These are phyloP conservation scores for Coemansia sp. DNA, from an alignment of 192 early-diverging fungal species.

Conservation along the genomic window DNA sequence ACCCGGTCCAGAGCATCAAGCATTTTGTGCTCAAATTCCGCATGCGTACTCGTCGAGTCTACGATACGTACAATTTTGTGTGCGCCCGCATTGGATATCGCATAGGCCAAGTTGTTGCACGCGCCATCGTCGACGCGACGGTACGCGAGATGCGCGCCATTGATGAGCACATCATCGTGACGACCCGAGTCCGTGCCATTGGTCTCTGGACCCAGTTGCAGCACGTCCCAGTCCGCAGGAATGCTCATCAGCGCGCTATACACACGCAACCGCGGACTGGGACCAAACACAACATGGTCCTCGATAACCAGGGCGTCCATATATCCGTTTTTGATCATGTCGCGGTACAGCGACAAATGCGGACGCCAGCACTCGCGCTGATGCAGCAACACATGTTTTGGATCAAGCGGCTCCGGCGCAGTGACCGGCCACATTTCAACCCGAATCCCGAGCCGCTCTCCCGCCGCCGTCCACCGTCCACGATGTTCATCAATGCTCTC, in stretches of 20 bases:
- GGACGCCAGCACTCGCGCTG: slow-evolving; percentile 56
- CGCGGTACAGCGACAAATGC: slow-evolving; percentile 42
- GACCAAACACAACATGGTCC: slow-evolving; percentile 46
- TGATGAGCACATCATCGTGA: slow-evolving; percentile 45
- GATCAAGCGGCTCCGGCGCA: slow-evolving; percentile 32
- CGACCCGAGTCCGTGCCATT: slow-evolving; percentile 51
- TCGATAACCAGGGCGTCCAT: slow-evolving; percentile 52
- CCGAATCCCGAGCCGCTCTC: slow-evolving; percentile 25
- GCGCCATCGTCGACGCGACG: slow-evolving; percentile 52
- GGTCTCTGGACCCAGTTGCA: slow-evolving; percentile 42
- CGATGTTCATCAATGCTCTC: slow-evolving; percentile 13
- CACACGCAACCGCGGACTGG: slow-evolving; percentile 37
- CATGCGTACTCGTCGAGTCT: slow-evolving; percentile 41
- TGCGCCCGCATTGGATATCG: slow-evolving; percentile 43
- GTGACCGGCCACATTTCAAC: slow-evolving; percentile 41
- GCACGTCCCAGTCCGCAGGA: slow-evolving; percentile 50
- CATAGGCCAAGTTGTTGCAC: slow-evolving; percentile 52
- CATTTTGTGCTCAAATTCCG: slow-evolving; percentile 51
- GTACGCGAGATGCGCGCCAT: slow-evolving; percentile 23
- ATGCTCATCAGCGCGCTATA: slow-evolving; percentile 43
- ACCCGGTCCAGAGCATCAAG: slow-evolving; percentile 32
- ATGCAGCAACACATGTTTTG: slow-evolving; percentile 23
- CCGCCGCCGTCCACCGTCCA: slow-evolving; percentile 21
- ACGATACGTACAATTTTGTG: slow-evolving; percentile 38
- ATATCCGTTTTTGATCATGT: slow-evolving; percentile 31